These are phyloP conservation scores for Scheffersomyces lignosus DNA, from an alignment of 805 yeast species.

Conservation along the genomic window DNA sequence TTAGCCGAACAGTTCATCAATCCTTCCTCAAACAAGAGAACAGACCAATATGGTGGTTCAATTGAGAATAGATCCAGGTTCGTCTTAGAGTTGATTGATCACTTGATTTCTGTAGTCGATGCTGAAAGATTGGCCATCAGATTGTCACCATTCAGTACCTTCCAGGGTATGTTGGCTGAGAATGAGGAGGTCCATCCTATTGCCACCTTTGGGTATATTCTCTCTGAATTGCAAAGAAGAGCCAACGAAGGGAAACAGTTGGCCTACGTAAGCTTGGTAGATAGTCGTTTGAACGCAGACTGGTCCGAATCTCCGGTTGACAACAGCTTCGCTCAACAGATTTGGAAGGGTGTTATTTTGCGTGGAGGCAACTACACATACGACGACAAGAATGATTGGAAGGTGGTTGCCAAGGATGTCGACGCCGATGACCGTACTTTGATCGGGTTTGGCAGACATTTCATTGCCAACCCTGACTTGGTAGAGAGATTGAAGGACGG, in stretches of 20 bases:
- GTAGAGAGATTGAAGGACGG: conserved; percentile 4
- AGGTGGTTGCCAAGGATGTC: conserved; percentile 21
- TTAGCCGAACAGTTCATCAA: conserved; percentile 38
- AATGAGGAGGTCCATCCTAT: conserved; percentile 11
- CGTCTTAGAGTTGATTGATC: conserved; percentile 34
- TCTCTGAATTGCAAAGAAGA: conserved; percentile 40
- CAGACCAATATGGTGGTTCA: conserved; percentile 34
- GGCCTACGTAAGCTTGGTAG: conserved; percentile 38
- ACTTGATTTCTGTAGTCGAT: conserved; percentile 52
- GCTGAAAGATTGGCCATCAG: conserved; percentile 49
- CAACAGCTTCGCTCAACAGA: conserved; percentile 39
- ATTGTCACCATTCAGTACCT: conserved; percentile 45
- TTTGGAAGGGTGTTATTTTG: conserved; percentile 47
- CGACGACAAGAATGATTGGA: conserved; percentile 3
- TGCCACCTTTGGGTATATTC: conserved; percentile 32
- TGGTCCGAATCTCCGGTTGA: conserved; percentile 22
- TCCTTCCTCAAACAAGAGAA: conserved; percentile 31
- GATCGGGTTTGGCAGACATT: conserved; percentile 5
- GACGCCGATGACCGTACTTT: conserved; percentile 6
- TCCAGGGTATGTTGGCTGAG: conserved; percentile 31
- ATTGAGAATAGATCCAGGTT: conserved; percentile 40
- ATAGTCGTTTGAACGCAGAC: conserved; percentile 17
- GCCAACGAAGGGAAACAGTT: conserved; percentile 30
- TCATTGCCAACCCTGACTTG: conserved; percentile 8
- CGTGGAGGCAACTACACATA: conserved; percentile 35